These are phyloP conservation scores for Hemisphaericaspora xylofermentans DNA, from an alignment of 1,139 yeast species.

Conservation along the genomic window DNA sequence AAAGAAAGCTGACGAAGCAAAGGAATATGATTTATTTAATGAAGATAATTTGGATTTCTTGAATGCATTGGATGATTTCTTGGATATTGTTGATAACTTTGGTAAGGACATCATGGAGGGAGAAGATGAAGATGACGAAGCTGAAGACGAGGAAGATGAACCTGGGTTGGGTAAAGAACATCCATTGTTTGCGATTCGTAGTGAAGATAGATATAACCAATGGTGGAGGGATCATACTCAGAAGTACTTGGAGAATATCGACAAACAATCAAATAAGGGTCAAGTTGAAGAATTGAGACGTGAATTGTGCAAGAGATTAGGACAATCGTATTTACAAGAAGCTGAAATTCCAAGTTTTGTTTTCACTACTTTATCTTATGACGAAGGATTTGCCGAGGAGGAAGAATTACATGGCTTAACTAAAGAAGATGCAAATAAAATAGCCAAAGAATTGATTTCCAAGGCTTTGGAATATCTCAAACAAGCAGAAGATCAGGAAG, in stretches of 20 bases:
- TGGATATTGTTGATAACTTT: slow-evolving; percentile 65
- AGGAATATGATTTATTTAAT: slow-evolving; percentile 31
- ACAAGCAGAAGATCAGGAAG: slow-evolving; percentile 65
- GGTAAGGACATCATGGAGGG: slow-evolving; percentile 43
- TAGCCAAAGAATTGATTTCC: slow-evolving; percentile 50
- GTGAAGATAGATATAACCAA: slow-evolving; percentile 39
- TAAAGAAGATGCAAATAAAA: slow-evolving; percentile 44
- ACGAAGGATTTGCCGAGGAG: slow-evolving; percentile 46
- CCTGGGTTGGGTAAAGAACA: slow-evolving; percentile 46
- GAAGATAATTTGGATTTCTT: slow-evolving; percentile 48
- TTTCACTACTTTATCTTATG: slow-evolving; percentile 58
- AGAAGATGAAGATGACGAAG: slow-evolving; percentile 27
- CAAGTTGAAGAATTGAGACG: slow-evolving; percentile 26
- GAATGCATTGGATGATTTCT: slow-evolving; percentile 58
- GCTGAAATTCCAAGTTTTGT: slow-evolving; percentile 61
- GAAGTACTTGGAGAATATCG: slow-evolving; percentile 40
- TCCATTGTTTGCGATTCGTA: slow-evolving; percentile 49
- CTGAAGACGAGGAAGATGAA: slow-evolving; percentile 23
- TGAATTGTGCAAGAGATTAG: slow-evolving; percentile 49
- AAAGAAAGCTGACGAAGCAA: slow-evolving; percentile 24
- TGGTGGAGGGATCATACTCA: slow-evolving; percentile 60
- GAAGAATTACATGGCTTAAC: slow-evolving; percentile 41
- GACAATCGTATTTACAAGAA: slow-evolving; percentile 61
- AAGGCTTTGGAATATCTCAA: slow-evolving; percentile 58
- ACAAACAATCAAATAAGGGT: slow-evolving; percentile 17